Conservation (phyloP, 2,329 filamentous ascomycete genomes). For the Calonectria honghensis region DNA sequence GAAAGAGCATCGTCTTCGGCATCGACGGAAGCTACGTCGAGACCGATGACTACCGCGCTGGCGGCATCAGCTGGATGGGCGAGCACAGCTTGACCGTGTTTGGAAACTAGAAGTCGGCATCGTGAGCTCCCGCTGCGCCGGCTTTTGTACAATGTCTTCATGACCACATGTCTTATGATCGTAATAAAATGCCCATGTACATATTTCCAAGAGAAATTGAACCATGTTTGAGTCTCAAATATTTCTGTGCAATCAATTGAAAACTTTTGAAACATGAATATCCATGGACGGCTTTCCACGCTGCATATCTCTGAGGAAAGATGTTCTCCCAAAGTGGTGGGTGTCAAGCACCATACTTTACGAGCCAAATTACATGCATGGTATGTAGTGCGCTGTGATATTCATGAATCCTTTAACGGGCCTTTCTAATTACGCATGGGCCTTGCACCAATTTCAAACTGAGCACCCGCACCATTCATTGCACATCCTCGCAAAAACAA, state of each 20-base stretch:
- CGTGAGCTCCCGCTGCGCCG: no score
- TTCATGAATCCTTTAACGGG: background rate
- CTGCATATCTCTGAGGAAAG: background rate
- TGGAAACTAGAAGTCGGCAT: constrained; percentile 44
- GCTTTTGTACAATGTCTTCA: background rate
- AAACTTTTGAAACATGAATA: background rate
- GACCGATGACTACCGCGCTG: constrained; percentile 56
- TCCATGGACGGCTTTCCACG: background rate
- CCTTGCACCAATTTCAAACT: background rate
- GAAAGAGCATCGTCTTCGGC: constrained; percentile 56
- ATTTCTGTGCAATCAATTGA: background rate
- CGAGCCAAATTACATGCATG: background rate
- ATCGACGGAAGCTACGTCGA: constrained; percentile 53
- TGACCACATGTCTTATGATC: constrained; percentile 3
- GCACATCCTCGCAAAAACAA: background rate
- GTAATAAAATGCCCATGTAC: constrained; percentile 17
- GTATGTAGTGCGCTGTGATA: background rate
- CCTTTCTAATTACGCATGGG: background rate
- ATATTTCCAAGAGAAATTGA: constrained; percentile 5
- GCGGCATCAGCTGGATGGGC: constrained; percentile 56
- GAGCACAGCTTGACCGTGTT: constrained; percentile 55
- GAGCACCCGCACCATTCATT: background rate
- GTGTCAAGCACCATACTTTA: background rate
- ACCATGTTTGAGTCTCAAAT: background rate
- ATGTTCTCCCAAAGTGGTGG: background rate